These are phyloP conservation scores for Populus nigra DNA, from an alignment of 345 rosid species.

Conservation along the genomic window DNA sequence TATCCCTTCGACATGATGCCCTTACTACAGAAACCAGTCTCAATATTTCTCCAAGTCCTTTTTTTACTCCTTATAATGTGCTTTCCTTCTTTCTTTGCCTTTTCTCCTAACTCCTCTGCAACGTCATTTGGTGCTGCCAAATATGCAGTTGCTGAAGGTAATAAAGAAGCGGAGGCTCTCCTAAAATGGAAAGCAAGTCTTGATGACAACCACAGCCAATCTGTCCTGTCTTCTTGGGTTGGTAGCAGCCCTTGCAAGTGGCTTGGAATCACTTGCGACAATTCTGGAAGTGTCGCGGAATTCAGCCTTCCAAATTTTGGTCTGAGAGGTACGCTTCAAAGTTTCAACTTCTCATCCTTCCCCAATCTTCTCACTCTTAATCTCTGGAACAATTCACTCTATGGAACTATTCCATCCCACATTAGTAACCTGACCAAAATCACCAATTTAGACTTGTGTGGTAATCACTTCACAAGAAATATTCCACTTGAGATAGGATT, in stretches of 20 bases:
- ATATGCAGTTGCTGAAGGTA: too few relatives aligned
- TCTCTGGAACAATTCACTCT: conserved; percentile 8
- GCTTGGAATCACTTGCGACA: conserved; percentile 13
- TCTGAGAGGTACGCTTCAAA: conserved; percentile 11
- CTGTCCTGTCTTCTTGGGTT: neutral
- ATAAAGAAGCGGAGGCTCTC: too few relatives aligned
- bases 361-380: neutral
- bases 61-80: too few relatives aligned
- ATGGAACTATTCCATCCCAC: conserved; percentile 20
- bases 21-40: too few relatives aligned
- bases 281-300: neutral
- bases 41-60: too few relatives aligned
- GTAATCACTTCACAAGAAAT: neutral
- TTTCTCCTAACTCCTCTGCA: too few relatives aligned
- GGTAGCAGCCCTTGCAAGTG: conserved; percentile 1
- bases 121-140: too few relatives aligned
- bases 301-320: neutral
- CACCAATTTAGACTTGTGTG: conserved; percentile 8
- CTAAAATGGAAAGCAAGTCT: neutral
- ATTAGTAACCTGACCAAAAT: conserved; percentile 22
- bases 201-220: neutral
- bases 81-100: too few relatives aligned
- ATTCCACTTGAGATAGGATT: too few relatives aligned
- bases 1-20: too few relatives aligned
- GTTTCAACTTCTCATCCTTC: conserved; percentile 18